These are phyloP conservation scores for Dendrobium officinale DNA, from an alignment of 106 monocot genomes.

Conservation along the genomic window DNA sequence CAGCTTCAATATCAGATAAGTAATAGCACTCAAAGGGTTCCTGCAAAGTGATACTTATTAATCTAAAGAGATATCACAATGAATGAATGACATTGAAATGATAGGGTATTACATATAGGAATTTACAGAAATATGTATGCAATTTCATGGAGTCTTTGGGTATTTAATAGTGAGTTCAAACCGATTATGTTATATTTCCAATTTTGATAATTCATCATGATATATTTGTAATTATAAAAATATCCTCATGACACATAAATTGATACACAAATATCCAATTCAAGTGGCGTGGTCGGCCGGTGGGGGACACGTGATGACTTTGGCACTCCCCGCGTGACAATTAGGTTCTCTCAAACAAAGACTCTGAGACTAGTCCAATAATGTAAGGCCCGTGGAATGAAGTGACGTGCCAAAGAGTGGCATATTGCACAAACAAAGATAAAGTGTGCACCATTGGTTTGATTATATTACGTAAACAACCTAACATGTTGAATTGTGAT, in stretches of 20 bases:
- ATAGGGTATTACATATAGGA: neutral
- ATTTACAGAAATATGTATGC: neutral
- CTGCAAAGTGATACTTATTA: conserved; percentile 39
- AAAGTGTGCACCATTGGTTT: too few relatives aligned
- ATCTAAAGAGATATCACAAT: neutral
- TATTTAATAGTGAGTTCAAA: neutral
- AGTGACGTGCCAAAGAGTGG: too few relatives aligned
- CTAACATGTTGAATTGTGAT: too few relatives aligned
- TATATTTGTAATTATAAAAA: neutral
- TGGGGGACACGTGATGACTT: neutral
- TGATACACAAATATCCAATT: neutral
- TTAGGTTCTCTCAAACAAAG: neutral
- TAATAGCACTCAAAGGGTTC: conserved; percentile 94
- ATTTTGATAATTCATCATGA: neutral
- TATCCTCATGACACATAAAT: neutral
- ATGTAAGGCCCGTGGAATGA: too few relatives aligned
- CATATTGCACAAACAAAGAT: too few relatives aligned
- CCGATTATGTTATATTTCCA: neutral
- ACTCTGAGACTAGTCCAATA: too few relatives aligned
- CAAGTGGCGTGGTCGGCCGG: neutral
- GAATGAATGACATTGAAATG: neutral
- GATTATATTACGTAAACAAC: too few relatives aligned
- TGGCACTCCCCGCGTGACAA: neutral
- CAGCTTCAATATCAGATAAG: conserved; percentile 78
- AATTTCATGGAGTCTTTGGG: neutral